Percentiles rank a stretch among this genome's conserved stretches.
These are phyloP conservation scores for Saccharomycopsis selenospora DNA, from an alignment of 805 yeast genomes.

Conservation along the genomic window DNA sequence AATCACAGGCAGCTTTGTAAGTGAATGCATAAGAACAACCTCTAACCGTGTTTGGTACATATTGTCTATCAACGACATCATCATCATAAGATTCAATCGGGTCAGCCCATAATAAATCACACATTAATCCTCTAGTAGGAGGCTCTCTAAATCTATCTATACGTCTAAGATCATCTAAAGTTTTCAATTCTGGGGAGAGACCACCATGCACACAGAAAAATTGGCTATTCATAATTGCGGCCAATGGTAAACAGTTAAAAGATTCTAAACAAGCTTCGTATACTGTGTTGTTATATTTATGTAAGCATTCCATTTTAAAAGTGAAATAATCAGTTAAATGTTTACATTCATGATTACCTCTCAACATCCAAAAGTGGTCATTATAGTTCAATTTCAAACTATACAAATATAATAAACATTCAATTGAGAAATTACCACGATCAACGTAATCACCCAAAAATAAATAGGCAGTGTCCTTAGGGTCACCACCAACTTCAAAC, in stretches of 20 bases:
- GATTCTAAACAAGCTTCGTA: conserved; percentile 71
- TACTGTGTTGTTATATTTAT: conserved; percentile 60
- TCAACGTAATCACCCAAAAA: conserved; percentile 95
- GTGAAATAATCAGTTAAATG: conserved; percentile 93
- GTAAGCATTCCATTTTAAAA: conserved; percentile 81
- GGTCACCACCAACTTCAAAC: conserved; percentile 91
- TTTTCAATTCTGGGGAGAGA: conserved; percentile 72
- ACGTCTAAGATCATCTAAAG: conserved; percentile 58
- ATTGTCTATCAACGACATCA: conserved; percentile 40
- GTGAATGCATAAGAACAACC: conserved; percentile 93
- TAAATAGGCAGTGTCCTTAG: conserved; percentile 64
- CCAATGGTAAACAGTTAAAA: conserved; percentile 82
- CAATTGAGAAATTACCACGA: conserved; percentile 86
- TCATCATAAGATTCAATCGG: conserved; percentile 87
- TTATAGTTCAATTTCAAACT: conserved; percentile 74
- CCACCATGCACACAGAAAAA: conserved; percentile 98
- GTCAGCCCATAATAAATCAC: conserved; percentile 94
- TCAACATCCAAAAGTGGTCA: conserved; percentile 63
- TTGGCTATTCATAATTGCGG: conserved; percentile 89
- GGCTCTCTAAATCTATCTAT: conserved; percentile 85
- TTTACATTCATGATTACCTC: conserved; percentile 94
- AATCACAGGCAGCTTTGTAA: conserved; percentile 72
- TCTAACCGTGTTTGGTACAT: conserved; percentile 63
- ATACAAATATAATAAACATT: conserved; percentile 69
- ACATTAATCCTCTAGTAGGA: conserved; percentile 88